Conservation (phyloP, 805 yeast species). For the Saccharomycopsis sp. region DNA sequence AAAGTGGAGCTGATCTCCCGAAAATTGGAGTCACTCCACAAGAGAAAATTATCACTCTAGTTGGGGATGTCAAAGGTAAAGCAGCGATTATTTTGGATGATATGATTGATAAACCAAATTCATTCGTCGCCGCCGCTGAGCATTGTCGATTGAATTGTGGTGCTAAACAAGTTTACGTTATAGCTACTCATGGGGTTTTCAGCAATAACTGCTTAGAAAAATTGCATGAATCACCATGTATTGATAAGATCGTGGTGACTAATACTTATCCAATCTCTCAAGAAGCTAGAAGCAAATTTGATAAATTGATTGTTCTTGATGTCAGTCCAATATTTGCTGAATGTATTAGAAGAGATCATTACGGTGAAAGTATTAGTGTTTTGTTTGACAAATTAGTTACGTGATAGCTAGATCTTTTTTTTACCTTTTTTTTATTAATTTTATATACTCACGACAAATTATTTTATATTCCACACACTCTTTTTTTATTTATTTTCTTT, state of each 20-base stretch:
- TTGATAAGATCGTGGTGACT: slow-evolving; percentile 90
- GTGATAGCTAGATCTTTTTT: slow-evolving; percentile 23
- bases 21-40: slow-evolving; percentile 34
- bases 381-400: slow-evolving; percentile 80
- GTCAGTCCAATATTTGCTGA: slow-evolving; percentile 95
- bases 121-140: slow-evolving; percentile 96
- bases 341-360: slow-evolving; percentile 97
- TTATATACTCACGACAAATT: slow-evolving; percentile 7
- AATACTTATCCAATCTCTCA: slow-evolving; percentile 88
- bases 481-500: too few species aligned
- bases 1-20: slow-evolving; percentile 11
- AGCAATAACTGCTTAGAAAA: slow-evolving; percentile 79
- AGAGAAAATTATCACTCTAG: slow-evolving; percentile 90
- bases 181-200: slow-evolving; percentile 95
- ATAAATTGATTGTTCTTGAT: slow-evolving; percentile 81
- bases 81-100: slow-evolving; percentile 94
- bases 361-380: slow-evolving; percentile 94
- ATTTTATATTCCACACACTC: too few species aligned
- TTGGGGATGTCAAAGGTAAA: slow-evolving; percentile 88
- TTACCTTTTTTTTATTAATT: slow-evolving; percentile 3
- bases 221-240: slow-evolving; percentile 69
- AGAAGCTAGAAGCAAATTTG: slow-evolving; percentile 47
- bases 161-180: slow-evolving; percentile 80
- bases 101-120: slow-evolving; percentile 91
- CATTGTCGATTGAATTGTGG: slow-evolving; percentile 95